Percentiles rank a stretch among this genome's conserved stretches.
phyloP scores from a whole-genome alignment of 805 yeast species.

The Hanseniaspora guilliermondii region DNA sequence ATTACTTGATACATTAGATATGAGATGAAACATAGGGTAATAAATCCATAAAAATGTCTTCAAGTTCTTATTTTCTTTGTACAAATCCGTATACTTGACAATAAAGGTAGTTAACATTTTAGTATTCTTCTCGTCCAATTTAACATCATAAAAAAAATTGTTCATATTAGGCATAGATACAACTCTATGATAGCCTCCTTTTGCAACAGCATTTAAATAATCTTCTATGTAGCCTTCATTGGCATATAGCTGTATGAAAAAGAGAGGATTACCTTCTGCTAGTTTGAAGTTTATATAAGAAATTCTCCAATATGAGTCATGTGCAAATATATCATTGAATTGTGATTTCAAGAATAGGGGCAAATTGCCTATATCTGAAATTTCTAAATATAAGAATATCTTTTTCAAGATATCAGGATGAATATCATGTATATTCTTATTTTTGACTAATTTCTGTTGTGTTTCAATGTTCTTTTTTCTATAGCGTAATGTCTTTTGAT shows the following conservation, averaged over 20 bases:
- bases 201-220: background rate
- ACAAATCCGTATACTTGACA: too few relatives aligned
- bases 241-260: background rate
- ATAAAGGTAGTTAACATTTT: too few relatives aligned
- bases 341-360: background rate
- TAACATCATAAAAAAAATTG: too few relatives aligned
- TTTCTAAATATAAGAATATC: background rate
- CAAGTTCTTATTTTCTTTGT: too few relatives aligned
- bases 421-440: background rate
- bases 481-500: background rate
- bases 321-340: background rate
- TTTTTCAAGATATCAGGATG: background rate
- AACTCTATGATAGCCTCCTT: too few relatives aligned
- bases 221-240: background rate
- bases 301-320: background rate
- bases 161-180: too few relatives aligned
- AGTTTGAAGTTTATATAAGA: background rate
- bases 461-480: background rate
- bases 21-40: too few relatives aligned
- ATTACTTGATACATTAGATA: too few relatives aligned
- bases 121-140: too few relatives aligned
- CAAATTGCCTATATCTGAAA: background rate
- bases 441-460: background rate
- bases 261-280: background rate
- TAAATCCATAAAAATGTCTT: too few relatives aligned